These are phyloP conservation scores for Claviceps spartinae DNA, from an alignment of 2,329 filamentous ascomycete species.

Conservation along the genomic window DNA sequence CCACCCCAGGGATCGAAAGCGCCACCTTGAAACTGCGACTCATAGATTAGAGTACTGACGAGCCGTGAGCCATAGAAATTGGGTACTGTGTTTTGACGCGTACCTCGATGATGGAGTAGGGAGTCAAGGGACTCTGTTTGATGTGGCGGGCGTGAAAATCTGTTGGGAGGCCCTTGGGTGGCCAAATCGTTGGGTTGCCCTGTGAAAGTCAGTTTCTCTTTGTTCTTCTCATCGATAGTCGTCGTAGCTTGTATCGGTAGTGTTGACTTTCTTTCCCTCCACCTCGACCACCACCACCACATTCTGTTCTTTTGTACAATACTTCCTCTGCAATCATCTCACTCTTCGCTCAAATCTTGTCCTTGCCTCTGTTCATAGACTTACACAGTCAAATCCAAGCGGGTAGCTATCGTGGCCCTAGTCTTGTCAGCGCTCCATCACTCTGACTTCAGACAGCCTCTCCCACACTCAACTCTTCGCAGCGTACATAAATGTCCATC, in stretches of 20 bases:
- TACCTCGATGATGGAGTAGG: constrained; percentile 49
- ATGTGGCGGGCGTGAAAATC: constrained; percentile 27
- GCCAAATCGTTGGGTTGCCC: constrained; percentile 40
- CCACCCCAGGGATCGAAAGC: constrained; percentile 66
- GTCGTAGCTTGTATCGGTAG: too few relatives aligned
- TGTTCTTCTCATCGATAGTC: neutral
- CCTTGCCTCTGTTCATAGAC: neutral
- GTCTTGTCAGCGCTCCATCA: constrained; percentile 1
- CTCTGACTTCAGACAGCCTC: neutral
- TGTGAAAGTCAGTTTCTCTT: constrained; percentile 1
- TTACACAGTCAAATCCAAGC: constrained; percentile 30
- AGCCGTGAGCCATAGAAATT: neutral
- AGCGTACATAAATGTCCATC: constrained; percentile 41
- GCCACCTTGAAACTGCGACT: constrained; percentile 50
- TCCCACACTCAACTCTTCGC: neutral
- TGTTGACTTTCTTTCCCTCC: too few relatives aligned
- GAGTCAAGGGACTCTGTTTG: constrained; percentile 50
- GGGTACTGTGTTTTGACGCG: neutral
- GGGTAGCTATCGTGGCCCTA: constrained; percentile 26
- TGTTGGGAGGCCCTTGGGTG: constrained; percentile 37
- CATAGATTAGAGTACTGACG: neutral
- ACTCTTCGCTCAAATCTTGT: neutral
- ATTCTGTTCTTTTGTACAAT: neutral
- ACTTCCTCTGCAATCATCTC: neutral
- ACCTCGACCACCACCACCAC: neutral